Evolutionary conservation across 1,284 basidiomycete species (phyloP).

Genomic region (Moesziomyces sp.): DNA sequence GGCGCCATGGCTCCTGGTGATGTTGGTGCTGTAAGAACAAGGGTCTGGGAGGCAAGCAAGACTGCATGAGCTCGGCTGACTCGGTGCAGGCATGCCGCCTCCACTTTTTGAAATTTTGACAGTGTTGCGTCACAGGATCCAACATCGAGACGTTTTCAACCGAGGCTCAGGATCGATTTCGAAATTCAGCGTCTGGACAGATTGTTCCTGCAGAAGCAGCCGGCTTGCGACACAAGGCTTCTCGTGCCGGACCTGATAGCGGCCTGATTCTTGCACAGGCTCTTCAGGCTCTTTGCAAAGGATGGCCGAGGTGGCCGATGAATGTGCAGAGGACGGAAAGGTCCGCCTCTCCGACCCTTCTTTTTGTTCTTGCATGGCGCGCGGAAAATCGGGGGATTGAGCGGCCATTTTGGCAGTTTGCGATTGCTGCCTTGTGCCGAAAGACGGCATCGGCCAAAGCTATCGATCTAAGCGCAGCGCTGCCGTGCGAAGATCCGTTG

Average conservation of each 20-base stretch:
- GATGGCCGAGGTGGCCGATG: neutral
- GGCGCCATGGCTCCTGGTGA: neutral
- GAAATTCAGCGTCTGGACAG: neutral
- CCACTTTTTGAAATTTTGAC: neutral
- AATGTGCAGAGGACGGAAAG: neutral
- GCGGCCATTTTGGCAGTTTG: neutral
- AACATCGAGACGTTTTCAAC: neutral
- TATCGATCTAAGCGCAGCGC: no score
- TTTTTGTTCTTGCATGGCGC: neutral
- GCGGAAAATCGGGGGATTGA: neutral
- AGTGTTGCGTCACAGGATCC: neutral
- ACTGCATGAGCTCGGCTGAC: slow-evolving; percentile 7
- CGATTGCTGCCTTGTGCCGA: no score
- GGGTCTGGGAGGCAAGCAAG: neutral
- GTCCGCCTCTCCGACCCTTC: neutral
- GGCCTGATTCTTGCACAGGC: no score
- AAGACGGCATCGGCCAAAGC: no score
- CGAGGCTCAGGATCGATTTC: neutral
- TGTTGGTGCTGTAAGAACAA: neutral
- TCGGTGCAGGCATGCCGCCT: neutral
- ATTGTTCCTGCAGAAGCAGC: neutral
- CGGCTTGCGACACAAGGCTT: no score
- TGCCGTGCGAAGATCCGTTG: no score
- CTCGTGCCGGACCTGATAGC: no score
- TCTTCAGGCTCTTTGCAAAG: no score